These are phyloP conservation scores for Taphrina deformans DNA, from an alignment of 1,139 yeast species.

Conservation along the genomic window DNA sequence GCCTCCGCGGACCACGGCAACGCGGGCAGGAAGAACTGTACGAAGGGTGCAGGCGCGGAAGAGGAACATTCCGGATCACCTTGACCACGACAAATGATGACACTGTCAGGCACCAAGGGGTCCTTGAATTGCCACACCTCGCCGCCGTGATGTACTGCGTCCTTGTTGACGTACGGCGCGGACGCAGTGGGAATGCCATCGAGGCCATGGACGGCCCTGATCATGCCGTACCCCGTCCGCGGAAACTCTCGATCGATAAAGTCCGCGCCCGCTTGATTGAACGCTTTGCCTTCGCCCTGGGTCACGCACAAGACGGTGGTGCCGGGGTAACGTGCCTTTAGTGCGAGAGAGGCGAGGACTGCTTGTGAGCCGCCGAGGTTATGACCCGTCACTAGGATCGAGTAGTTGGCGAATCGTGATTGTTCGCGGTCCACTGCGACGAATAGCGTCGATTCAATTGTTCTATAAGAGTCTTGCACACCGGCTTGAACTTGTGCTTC, in stretches of 20 bases:
- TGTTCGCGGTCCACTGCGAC: background rate
- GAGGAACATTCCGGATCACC: constrained; percentile 11
- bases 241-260: constrained; percentile 11
- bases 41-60: background rate
- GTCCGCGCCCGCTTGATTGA: constrained; percentile 9
- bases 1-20: constrained; percentile 17
- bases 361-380: constrained; percentile 22
- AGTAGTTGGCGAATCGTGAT: background rate
- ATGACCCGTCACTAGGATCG: constrained; percentile 25
- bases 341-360: constrained; percentile 19
- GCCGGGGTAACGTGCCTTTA: constrained; percentile 1
- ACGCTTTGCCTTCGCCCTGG: constrained; percentile 10
- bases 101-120: constrained; percentile 4
- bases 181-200: constrained; percentile 19
- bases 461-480: constrained; percentile 1
- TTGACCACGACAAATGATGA: constrained; percentile 18
- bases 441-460: background rate
- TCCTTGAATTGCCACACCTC: constrained; percentile 30
- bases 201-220: constrained; percentile 22
- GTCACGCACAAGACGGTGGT: constrained; percentile 7
- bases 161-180: constrained; percentile 9
- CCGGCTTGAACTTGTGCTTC: constrained; percentile 4
- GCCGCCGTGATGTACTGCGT: constrained; percentile 14
- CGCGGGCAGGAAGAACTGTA: constrained; percentile 11
- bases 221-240: background rate